Base-by-base conservation (phyloP, 2,329 filamentous ascomycete species). In the Thelonectria olida region DNA sequence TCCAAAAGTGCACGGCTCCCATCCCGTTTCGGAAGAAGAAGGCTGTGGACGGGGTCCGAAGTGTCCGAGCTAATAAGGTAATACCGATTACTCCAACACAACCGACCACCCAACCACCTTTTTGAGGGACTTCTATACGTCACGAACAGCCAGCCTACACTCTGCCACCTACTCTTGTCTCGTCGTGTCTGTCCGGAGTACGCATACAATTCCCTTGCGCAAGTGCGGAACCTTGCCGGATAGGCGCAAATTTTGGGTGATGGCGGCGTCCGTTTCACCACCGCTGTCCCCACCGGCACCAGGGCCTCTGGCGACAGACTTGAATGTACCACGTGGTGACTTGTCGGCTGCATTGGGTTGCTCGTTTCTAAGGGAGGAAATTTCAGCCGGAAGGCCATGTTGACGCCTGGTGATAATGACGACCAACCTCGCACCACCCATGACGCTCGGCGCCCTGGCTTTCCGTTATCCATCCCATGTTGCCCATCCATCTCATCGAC, bases 191-290 rank as follows among this genome's bases (percentile, higher is more conserved):
- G 51, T 38, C 51, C 57, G 31, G 51, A 60, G 50, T 60, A 59
- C n/a, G n/a, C 44, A 63, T 59, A 66, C 63, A 57, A 58, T 15
- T 28, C 48, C 54, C 34, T 59, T 67, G 58, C 55, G 63, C 56
- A 51, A 64, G 69, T 67, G 67, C 66, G 67, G 65, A 68, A 72
- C 61, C 58, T 45, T 70, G 58, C 69, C 64, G 58, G 55, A 56
- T 45, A 72, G 61, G 62, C 65, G 63, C 54, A 53, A 53, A 42
- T 54, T 61, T 63, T 48, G 17, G 59, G 51, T 62, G 61, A 53
- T 61, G 47, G 52, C 47, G 56, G 54, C 66, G 61, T 70, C 65
- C 59, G 63, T 69, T 66, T 69, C 59, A 69, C 68, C 63, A 69
- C 61, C n/a, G 61, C 65, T 62, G 66, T 56, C 58, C 66, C 68